A percentile compares a stretch with the other conserved stretches of the same genome.
phyloP scores from a whole-genome alignment of 2,329 filamentous ascomycete genomes.

The Metarhizium sp. region DNA sequence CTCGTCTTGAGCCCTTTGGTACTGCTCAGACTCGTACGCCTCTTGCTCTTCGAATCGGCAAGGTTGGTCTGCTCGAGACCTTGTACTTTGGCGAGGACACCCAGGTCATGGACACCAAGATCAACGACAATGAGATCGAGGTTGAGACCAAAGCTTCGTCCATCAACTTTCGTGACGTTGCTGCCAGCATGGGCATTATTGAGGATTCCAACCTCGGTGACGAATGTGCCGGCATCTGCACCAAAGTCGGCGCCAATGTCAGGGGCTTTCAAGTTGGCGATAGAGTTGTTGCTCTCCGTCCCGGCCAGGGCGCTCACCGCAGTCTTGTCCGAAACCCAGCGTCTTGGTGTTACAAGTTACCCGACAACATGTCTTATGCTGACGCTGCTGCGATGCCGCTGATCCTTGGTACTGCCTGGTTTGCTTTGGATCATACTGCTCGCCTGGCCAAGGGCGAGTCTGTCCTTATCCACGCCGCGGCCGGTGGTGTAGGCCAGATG shows the following conservation, averaged over 20 bases:
- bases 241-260: slow-evolving; percentile 10
- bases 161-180: slow-evolving; percentile 27
- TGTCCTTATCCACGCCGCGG: slow-evolving; percentile 28
- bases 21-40: slow-evolving; percentile 6
- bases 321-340: slow-evolving; percentile 19
- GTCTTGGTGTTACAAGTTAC: slow-evolving; percentile 18
- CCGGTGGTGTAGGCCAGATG: slow-evolving; percentile 26
- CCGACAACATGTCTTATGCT: slow-evolving; percentile 14
- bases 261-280: slow-evolving; percentile 20
- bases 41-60: slow-evolving; percentile 11
- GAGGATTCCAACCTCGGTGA: slow-evolving; percentile 13
- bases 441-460: slow-evolving; percentile 12
- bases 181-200: slow-evolving; percentile 17
- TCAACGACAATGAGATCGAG: slow-evolving; percentile 17
- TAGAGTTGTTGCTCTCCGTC: slow-evolving; percentile 15
- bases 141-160: slow-evolving; percentile 20
- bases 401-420: slow-evolving; percentile 17
- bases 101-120: slow-evolving; percentile 5
- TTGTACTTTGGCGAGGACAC: slow-evolving; percentile 18
- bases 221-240: slow-evolving; percentile 17
- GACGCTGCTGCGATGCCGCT: slow-evolving; percentile 17
- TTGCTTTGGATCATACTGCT: slow-evolving; percentile 16
- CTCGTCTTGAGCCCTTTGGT: slow-evolving; percentile 10
- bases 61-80: slow-evolving; percentile 17
- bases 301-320: slow-evolving; percentile 13